A percentile compares a stretch with the other conserved stretches of the same genome.
These are phyloP conservation scores for Ceriops decandra DNA, from an alignment of 345 rosid species.

Conservation along the genomic window DNA sequence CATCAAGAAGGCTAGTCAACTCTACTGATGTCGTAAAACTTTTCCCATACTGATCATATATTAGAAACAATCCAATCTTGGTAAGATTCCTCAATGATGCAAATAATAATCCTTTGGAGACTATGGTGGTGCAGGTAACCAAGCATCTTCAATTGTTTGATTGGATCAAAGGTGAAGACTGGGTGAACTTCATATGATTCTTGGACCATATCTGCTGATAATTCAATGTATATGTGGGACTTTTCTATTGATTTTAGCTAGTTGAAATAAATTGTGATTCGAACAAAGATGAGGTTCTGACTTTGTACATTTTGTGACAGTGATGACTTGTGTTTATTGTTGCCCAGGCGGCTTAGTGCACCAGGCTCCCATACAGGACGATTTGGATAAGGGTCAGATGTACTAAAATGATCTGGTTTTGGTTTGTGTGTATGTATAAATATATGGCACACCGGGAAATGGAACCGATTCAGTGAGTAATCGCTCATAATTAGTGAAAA, in stretches of 20 bases:
- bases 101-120: neutral
- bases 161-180: slow-evolving; percentile 13
- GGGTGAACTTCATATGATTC: slow-evolving; percentile 32
- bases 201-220: slow-evolving; percentile 20
- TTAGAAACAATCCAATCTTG: too few species aligned
- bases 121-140: slow-evolving; percentile 24
- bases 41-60: too few species aligned
- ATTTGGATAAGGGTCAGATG: too few species aligned
- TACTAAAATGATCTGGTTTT: too few species aligned
- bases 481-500: too few species aligned
- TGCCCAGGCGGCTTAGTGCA: neutral
- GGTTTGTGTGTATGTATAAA: too few species aligned
- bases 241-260: slow-evolving; percentile 19
- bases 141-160: slow-evolving; percentile 19
- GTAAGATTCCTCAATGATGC: neutral
- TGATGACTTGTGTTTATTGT: slow-evolving; percentile 6
- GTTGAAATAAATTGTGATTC: slow-evolving; percentile 14
- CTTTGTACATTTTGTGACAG: slow-evolving; percentile 9
- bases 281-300: slow-evolving; percentile 11
- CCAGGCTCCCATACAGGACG: too few species aligned
- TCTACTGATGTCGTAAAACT: neutral
- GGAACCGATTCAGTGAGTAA: too few species aligned
- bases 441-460: too few species aligned
- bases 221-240: slow-evolving; percentile 35
- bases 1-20: slow-evolving; percentile 29